phyloP scores from a whole-genome alignment of 2,329 filamentous ascomycete species.

The Aureobasidium namibiae region DNA sequence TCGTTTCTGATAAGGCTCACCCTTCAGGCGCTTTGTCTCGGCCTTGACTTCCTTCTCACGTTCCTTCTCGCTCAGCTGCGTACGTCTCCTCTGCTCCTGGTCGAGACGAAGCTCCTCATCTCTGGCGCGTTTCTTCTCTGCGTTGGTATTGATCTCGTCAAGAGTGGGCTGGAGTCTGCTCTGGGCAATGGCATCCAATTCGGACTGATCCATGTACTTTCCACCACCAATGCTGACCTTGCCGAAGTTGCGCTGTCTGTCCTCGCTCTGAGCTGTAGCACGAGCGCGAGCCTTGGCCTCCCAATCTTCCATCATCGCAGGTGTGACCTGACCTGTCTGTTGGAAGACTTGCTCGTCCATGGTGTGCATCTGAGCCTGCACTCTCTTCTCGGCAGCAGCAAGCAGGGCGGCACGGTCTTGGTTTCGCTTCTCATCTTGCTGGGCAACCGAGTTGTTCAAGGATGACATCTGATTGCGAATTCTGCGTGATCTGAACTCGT shows the following conservation, averaged over 20 bases:
- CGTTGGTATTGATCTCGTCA: slow-evolving; percentile 74
- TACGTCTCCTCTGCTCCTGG: slow-evolving; percentile 55
- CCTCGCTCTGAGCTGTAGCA: slow-evolving; percentile 57
- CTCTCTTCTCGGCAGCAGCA: slow-evolving; percentile 74
- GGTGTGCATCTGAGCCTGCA: slow-evolving; percentile 65
- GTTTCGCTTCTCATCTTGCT: slow-evolving; percentile 67
- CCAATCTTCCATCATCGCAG: slow-evolving; percentile 65
- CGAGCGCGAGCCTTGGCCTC: slow-evolving; percentile 65
- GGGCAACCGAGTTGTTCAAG: slow-evolving; percentile 58
- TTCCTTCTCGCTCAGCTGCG: slow-evolving; percentile 49
- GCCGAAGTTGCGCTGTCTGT: slow-evolving; percentile 49
- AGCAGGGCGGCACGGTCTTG: slow-evolving; percentile 68
- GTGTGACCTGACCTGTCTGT: slow-evolving; percentile 65
- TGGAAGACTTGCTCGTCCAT: slow-evolving; percentile 76
- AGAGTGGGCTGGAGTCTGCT: slow-evolving; percentile 72
- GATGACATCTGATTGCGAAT: slow-evolving; percentile 74
- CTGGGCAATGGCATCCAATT: slow-evolving; percentile 71
- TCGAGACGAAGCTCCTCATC: slow-evolving; percentile 56
- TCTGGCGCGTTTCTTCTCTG: slow-evolving; percentile 61
- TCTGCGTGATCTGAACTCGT: slow-evolving; percentile 60
- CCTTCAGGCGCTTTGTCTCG: slow-evolving; percentile 43
- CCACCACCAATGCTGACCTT: slow-evolving; percentile 68
- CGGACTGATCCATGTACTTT: slow-evolving; percentile 67
- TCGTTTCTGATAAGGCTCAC: slow-evolving; percentile 36
- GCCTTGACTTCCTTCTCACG: slow-evolving; percentile 37